These are phyloP conservation scores for Saccharum spontaneum DNA, from an alignment of 176 grass and related monocot species.

Conservation along the genomic window DNA sequence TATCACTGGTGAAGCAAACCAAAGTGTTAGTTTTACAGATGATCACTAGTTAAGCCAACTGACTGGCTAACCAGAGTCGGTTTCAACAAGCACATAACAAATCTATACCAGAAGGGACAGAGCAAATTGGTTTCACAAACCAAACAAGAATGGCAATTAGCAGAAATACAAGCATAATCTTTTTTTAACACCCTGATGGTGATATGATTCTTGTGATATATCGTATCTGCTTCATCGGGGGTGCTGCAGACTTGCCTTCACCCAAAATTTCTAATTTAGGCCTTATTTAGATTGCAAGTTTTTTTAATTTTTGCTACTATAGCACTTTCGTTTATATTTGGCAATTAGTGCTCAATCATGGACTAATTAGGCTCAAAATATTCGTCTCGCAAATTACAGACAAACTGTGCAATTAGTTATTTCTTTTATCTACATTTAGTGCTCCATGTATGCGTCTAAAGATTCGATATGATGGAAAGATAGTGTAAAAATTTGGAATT, in stretches of 20 bases:
- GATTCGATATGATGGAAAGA: no score
- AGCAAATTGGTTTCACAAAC: background rate
- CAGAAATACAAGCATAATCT: background rate
- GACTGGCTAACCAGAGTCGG: background rate
- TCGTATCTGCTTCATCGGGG: slow-evolving; percentile 5
- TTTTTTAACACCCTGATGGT: background rate
- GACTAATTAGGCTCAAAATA: no score
- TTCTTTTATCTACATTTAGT: no score
- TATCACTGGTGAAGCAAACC: background rate
- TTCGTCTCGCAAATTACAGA: no score
- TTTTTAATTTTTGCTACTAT: no score
- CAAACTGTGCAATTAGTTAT: no score
- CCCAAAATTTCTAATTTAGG: slow-evolving; percentile 16
- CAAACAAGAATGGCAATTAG: background rate
- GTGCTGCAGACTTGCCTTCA: slow-evolving; percentile 3
- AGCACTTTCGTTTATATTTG: no score
- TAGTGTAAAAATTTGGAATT: no score
- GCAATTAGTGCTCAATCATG: no score
- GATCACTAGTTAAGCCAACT: background rate
- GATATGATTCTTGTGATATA: background rate
- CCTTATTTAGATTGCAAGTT: no score
- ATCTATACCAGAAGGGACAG: background rate
- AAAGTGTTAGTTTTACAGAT: background rate
- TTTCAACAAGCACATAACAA: background rate
- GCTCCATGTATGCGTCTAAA: no score